These are phyloP conservation scores for Entophlyctis luteolus DNA, from an alignment of 192 early-diverging fungal genomes.

Conservation along the genomic window DNA sequence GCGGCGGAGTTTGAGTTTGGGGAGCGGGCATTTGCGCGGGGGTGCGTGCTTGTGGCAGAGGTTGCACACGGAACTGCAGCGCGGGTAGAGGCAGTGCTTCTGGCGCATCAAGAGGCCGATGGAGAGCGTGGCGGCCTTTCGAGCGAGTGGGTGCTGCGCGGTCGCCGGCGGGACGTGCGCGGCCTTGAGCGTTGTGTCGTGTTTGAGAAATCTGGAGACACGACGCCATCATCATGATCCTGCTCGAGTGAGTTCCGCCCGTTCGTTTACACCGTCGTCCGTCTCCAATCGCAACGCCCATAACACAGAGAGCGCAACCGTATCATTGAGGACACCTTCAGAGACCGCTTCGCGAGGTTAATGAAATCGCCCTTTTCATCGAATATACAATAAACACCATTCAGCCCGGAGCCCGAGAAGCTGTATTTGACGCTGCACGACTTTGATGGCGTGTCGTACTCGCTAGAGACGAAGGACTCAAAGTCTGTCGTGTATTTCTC, in stretches of 20 bases:
- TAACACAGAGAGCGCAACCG: constrained; percentile 28
- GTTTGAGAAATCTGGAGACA: too few species aligned
- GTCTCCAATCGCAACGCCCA: background rate
- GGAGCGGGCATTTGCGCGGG: background rate
- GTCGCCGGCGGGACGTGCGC: too few species aligned
- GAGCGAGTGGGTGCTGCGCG: too few species aligned
- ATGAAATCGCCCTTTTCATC: background rate
- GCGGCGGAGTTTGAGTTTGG: background rate
- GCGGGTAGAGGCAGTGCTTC: background rate
- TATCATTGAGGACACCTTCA: constrained; percentile 61
- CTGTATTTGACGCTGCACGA: constrained; percentile 74
- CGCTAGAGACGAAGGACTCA: constrained; percentile 63
- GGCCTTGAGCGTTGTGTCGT: too few species aligned
- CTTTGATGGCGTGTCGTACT: constrained; percentile 95
- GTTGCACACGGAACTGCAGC: constrained; percentile 3
- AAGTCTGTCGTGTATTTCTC: constrained; percentile 62
- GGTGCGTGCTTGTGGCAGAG: constrained; percentile 3
- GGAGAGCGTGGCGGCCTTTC: too few species aligned
- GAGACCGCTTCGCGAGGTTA: constrained; percentile 52
- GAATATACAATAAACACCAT: background rate
- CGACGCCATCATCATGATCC: too few species aligned
- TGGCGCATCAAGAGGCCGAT: too few species aligned
- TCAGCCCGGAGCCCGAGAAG: constrained; percentile 30
- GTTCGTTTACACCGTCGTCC: too few species aligned
- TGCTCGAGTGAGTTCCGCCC: too few species aligned